A percentile compares a stretch with the other conserved stretches of the same genome.
phyloP scores from a whole-genome alignment of 129 eudicot genomes.

The Tagetes erecta region DNA sequence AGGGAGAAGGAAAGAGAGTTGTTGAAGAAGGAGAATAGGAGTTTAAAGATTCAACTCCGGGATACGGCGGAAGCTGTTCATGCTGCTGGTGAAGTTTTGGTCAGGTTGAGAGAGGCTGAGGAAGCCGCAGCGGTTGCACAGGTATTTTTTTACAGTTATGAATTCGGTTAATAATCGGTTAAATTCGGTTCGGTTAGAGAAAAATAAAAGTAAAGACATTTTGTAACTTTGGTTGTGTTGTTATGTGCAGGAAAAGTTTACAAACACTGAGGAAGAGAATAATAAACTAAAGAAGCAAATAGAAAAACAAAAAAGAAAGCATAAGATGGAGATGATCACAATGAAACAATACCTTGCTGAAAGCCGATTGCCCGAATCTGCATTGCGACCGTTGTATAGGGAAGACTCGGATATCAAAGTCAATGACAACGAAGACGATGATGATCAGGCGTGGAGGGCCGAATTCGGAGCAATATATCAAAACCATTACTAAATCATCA shows the following conservation, averaged over 20 bases:
- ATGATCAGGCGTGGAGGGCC: constrained; percentile 93
- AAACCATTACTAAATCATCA: constrained; percentile 48
- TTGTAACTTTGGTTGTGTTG: background rate
- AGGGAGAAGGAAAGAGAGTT: constrained; percentile 74
- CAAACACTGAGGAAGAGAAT: constrained; percentile 61
- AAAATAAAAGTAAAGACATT: background rate
- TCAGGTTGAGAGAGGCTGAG: constrained; percentile 86
- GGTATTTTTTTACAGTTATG: constrained; percentile 36
- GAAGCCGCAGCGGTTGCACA: constrained; percentile 78
- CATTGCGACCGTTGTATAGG: constrained; percentile 56
- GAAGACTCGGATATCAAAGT: constrained; percentile 49
- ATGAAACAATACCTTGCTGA: constrained; percentile 90
- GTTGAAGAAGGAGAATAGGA: constrained; percentile 71
- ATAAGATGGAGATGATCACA: constrained; percentile 93
- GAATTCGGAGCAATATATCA: constrained; percentile 91
- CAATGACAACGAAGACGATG: constrained; percentile 44
- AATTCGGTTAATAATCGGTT: too few relatives aligned
- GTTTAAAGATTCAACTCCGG: constrained; percentile 63
- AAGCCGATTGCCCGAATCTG: constrained; percentile 84
- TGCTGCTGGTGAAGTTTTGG: constrained; percentile 96
- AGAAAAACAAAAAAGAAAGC: constrained; percentile 80
- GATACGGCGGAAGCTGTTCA: constrained; percentile 99
- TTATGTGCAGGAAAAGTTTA: constrained; percentile 53
- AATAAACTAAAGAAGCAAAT: constrained; percentile 69
- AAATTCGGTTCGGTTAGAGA: too few relatives aligned